A percentile compares a stretch with the other conserved stretches of the same genome.
phyloP scores from a whole-genome alignment of 1,284 basidiomycete species.

The Porogramme epimiltina region DNA sequence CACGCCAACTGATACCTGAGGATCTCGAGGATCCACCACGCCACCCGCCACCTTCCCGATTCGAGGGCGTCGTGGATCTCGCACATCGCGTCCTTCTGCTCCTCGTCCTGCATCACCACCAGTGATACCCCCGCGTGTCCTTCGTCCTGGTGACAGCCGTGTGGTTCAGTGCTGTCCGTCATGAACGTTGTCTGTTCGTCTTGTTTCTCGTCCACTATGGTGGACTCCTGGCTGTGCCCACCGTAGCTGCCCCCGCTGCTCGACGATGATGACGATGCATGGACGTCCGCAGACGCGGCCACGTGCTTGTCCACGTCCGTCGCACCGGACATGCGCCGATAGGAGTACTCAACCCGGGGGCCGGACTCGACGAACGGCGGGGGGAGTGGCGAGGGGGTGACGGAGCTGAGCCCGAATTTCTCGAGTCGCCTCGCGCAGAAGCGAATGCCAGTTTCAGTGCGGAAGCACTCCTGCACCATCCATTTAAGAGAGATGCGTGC shows the following conservation, averaged over 20 bases:
- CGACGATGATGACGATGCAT: too few relatives aligned
- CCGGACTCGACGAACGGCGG: constrained; percentile 6
- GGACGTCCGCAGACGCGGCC: background rate
- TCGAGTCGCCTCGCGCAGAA: constrained; percentile 45
- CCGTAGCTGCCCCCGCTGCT: background rate
- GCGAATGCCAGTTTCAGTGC: constrained; percentile 37
- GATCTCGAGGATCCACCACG: constrained; percentile 63
- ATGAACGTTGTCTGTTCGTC: constrained; percentile 14
- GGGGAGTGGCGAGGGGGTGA: constrained; percentile 33
- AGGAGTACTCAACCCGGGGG: constrained; percentile 6
- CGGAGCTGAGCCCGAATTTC: constrained; percentile 49
- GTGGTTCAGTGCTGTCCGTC: constrained; percentile 2
- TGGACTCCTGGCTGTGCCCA: too few relatives aligned
- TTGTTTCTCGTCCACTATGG: too few relatives aligned
- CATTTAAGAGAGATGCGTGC: constrained; percentile 64
- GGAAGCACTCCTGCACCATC: constrained; percentile 67
- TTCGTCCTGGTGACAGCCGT: background rate
- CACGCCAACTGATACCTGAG: constrained; percentile 30
- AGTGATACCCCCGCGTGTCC: background rate
- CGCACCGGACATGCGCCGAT: background rate
- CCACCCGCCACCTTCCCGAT: constrained; percentile 32
- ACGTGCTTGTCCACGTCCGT: background rate
- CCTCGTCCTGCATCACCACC: constrained; percentile 36
- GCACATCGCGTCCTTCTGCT: constrained; percentile 51
- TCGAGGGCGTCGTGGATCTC: constrained; percentile 56